phyloP scores from a whole-genome alignment of 805 yeast genomes.

The Blastobotrys peoriensis region DNA sequence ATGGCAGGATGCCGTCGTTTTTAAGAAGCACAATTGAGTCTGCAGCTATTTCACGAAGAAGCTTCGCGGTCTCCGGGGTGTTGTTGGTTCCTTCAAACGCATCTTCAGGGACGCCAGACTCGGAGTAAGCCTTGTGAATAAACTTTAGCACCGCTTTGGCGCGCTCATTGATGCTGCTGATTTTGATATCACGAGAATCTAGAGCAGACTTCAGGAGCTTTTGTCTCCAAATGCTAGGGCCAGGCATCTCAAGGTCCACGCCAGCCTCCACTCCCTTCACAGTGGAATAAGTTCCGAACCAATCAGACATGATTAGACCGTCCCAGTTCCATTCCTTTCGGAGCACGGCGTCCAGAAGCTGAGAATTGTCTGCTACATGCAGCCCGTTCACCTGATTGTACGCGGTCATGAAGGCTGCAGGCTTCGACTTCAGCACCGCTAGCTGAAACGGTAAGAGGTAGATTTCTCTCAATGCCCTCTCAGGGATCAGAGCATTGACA shows the following conservation, averaged over 20 bases:
- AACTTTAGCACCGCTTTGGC: conserved; percentile 43
- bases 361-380: conserved; percentile 45
- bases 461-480: conserved; percentile 59
- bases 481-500: conserved; percentile 44
- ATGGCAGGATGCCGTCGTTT: conserved; percentile 43
- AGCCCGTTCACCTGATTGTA: conserved; percentile 59
- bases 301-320: conserved; percentile 54
- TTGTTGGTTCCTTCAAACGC: conserved; percentile 39
- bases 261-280: conserved; percentile 47
- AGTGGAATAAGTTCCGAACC: conserved; percentile 51
- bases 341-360: conserved; percentile 42
- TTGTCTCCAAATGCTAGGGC: conserved; percentile 44
- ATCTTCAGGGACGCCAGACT: conserved; percentile 38
- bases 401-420: conserved; percentile 53
- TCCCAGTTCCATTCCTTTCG: conserved; percentile 50
- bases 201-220: conserved; percentile 39
- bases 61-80: conserved; percentile 40
- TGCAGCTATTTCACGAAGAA: conserved; percentile 40
- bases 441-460: conserved; percentile 59
- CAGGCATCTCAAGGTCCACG: conserved; percentile 62
- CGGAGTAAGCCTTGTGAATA: conserved; percentile 40
- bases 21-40: conserved; percentile 53
- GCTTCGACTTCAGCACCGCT: conserved; percentile 48
- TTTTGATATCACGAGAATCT: conserved; percentile 36
- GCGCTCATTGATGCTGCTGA: conserved; percentile 40